Conservation (phyloP, 2,329 filamentous ascomycete species). For the Penicillium vulpinum region DNA sequence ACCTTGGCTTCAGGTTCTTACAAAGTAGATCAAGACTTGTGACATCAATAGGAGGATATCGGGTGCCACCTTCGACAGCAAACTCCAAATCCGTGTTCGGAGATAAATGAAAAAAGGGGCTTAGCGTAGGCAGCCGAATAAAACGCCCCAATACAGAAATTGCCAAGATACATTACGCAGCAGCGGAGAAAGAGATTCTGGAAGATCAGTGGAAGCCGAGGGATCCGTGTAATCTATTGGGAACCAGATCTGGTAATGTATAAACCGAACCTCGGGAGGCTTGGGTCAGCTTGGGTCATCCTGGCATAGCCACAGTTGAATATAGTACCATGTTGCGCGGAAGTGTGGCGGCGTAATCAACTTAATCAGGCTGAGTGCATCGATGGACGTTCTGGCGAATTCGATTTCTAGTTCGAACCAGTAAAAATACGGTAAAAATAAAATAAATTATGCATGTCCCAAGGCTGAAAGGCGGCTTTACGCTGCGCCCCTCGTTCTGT, state of each 20-base stretch:
- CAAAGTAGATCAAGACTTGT: no score
- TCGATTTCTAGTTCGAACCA: background rate
- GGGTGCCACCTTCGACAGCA: background rate
- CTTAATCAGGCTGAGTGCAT: background rate
- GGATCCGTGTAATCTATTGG: slow-evolving; percentile 15
- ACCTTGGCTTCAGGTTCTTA: background rate
- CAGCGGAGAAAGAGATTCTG: slow-evolving; percentile 7
- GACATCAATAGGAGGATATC: background rate
- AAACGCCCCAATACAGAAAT: background rate
- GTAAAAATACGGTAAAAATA: background rate
- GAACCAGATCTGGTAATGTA: background rate
- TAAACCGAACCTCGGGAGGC: background rate
- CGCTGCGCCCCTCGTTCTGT: slow-evolving; percentile 11
- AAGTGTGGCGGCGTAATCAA: slow-evolving; percentile 6
- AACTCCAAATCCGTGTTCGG: background rate
- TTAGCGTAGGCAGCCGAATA: slow-evolving; percentile 11
- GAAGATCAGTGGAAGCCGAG: slow-evolving; percentile 18
- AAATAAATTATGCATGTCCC: no score
- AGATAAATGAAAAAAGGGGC: background rate
- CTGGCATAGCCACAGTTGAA: slow-evolving; percentile 6
- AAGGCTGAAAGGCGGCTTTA: slow-evolving; percentile 1
- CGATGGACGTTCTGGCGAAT: background rate
- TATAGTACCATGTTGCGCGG: background rate
- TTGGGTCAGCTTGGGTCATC: no score
- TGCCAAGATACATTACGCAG: background rate